Evolutionary conservation across 2,329 filamentous ascomycete species (phyloP).

Genomic region (Neurospora sp.): DNA sequence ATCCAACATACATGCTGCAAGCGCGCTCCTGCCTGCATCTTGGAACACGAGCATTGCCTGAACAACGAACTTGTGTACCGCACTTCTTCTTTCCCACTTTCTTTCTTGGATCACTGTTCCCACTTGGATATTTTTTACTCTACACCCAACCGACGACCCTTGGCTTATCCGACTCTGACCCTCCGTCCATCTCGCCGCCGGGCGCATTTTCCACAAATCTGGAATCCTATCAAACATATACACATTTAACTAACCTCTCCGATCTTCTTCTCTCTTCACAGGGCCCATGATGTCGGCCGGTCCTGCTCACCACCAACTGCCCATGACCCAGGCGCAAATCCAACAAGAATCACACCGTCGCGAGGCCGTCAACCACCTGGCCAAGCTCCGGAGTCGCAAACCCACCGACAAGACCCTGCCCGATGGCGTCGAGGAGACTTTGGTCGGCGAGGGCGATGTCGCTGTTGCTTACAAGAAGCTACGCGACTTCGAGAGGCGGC

Average conservation of each 20-base stretch:
- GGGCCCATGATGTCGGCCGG: conserved; percentile 48
- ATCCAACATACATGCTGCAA: not conserved
- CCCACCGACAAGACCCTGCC: conserved; percentile 94
- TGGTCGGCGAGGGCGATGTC: conserved; percentile 62
- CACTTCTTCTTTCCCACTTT: not conserved
- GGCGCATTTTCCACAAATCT: too few relatives aligned
- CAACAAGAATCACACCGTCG: conserved; percentile 35
- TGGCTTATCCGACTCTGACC: not conserved
- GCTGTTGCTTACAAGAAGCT: conserved; percentile 75
- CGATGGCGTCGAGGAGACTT: conserved; percentile 72
- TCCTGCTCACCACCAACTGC: conserved; percentile 36
- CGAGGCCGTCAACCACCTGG: conserved; percentile 48
- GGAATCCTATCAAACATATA: too few relatives aligned
- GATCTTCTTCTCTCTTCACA: conserved; percentile 17
- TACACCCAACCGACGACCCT: not conserved
- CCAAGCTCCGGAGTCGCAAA: conserved; percentile 74
- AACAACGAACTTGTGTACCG: not conserved
- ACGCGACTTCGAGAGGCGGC: conserved; percentile 73
- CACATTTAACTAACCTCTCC: conserved; percentile 1
- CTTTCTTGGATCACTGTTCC: not conserved
- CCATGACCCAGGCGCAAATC: conserved; percentile 45
- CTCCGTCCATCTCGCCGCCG: not conserved
- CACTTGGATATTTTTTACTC: not conserved
- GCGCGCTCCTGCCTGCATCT: not conserved
- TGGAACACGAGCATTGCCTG: not conserved